These are phyloP conservation scores for Ceratobasidium sp. DNA, from an alignment of 1,284 basidiomycete genomes.

Conservation along the genomic window DNA sequence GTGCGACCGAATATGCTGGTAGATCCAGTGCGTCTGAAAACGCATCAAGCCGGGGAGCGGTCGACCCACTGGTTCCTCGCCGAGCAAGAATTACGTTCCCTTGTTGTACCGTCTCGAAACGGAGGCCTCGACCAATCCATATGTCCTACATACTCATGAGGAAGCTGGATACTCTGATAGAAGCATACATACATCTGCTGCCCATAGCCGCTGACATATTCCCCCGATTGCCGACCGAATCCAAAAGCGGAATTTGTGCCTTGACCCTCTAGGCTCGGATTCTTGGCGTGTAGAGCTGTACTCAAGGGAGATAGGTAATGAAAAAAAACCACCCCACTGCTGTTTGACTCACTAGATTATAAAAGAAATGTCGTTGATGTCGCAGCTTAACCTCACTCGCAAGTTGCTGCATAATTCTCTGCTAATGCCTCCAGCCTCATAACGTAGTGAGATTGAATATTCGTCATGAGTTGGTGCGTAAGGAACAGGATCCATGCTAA, in stretches of 20 bases:
- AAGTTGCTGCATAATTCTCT: conserved; percentile 27
- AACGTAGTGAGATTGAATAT: conserved; percentile 27
- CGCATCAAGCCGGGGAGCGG: not conserved
- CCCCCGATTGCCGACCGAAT: conserved; percentile 33
- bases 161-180: not conserved
- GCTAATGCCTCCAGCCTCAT: conserved; percentile 22
- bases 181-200: conserved; percentile 29
- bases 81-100: conserved; percentile 30
- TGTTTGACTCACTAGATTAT: conserved; percentile 31
- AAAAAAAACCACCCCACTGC: not conserved
- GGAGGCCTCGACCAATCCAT: conserved; percentile 25
- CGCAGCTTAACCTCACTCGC: conserved; percentile 28
- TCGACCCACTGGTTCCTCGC: conserved; percentile 17
- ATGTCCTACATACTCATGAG: conserved; percentile 12
- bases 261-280: conserved; percentile 26
- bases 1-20: conserved; percentile 32
- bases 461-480: conserved; percentile 34
- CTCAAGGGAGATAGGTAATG: not conserved
- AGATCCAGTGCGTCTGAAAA: conserved; percentile 38
- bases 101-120: conserved; percentile 34
- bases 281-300: conserved; percentile 27
- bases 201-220: conserved; percentile 43
- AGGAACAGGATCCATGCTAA: conserved; percentile 22
- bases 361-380: conserved; percentile 25
- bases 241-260: conserved; percentile 43